Percentiles rank a stretch among this genome's conserved stretches.
Conservation (phyloP, 2,329 filamentous ascomycete species). For the Talaromyces sp. region DNA sequence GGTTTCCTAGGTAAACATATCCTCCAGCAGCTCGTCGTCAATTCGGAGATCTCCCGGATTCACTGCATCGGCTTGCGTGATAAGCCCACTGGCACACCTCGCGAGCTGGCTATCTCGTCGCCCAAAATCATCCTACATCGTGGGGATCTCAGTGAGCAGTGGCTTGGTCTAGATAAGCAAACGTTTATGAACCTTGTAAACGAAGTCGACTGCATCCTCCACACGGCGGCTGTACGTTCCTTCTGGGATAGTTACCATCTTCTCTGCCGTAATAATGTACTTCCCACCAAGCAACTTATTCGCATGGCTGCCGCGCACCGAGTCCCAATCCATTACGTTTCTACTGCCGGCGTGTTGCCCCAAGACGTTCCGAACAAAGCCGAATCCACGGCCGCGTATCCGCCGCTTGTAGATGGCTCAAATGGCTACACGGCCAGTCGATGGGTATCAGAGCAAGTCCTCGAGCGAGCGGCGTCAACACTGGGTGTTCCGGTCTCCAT, state of each 20-base stretch:
- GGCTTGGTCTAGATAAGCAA: conserved; percentile 40
- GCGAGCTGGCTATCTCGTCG: conserved; percentile 14
- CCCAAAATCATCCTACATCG: conserved; percentile 33
- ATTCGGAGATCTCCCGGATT: conserved; percentile 33
- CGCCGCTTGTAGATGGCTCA: conserved; percentile 25
- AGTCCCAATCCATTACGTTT: conserved; percentile 34
- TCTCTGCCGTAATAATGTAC: conserved; percentile 26
- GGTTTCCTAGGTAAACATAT: conserved; percentile 42
- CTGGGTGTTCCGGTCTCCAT: neutral
- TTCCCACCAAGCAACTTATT: conserved; percentile 25
- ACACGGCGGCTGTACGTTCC: conserved; percentile 44
- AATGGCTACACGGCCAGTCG: conserved; percentile 38
- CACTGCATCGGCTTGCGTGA: conserved; percentile 43
- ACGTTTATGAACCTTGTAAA: conserved; percentile 29
- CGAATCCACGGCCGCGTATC: conserved; percentile 28
- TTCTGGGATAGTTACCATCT: conserved; percentile 29
- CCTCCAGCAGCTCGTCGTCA: conserved; percentile 35
- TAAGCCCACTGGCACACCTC: no score
- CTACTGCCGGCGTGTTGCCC: conserved; percentile 19
- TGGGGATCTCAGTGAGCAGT: conserved; percentile 38
- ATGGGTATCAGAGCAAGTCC: conserved; percentile 40
- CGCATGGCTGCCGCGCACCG: conserved; percentile 19
- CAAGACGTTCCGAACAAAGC: conserved; percentile 20
- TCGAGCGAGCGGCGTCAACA: conserved; percentile 26
- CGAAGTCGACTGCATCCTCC: conserved; percentile 51